These are phyloP conservation scores for Puccinia coronata DNA, from an alignment of 1,284 basidiomycete species.

Conservation along the genomic window DNA sequence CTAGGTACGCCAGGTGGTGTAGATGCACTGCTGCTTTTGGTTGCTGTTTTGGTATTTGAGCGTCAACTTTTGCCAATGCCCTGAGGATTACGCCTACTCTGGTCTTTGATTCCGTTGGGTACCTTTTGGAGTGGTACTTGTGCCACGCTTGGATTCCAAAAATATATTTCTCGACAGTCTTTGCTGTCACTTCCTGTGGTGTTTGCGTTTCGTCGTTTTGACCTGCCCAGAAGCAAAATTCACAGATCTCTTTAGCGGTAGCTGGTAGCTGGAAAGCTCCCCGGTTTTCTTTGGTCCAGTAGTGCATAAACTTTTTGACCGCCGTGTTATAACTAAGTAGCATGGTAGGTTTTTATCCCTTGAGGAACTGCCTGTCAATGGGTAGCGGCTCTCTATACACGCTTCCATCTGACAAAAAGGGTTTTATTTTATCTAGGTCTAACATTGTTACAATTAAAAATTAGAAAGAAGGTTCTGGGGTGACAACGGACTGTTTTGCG, in stretches of 20 bases:
- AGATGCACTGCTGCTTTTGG: background rate
- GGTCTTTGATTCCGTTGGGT: background rate
- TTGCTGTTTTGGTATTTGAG: background rate
- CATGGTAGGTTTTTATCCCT: background rate
- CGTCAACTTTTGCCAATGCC: background rate
- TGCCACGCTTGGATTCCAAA: background rate
- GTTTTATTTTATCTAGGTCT: background rate
- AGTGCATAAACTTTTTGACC: background rate
- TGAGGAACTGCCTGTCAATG: background rate
- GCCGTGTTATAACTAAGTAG: slow-evolving; percentile 2
- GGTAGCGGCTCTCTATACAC: background rate
- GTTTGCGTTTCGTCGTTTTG: background rate
- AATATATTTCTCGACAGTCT: background rate
- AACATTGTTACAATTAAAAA: too few relatives aligned
- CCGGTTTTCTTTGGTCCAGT: background rate
- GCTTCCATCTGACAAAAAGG: background rate
- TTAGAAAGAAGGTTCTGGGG: too few relatives aligned
- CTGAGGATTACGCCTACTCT: background rate
- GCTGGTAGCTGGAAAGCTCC: background rate
- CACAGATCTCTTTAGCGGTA: background rate
- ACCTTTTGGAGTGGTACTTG: background rate
- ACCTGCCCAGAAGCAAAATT: background rate
- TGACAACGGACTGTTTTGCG: too few relatives aligned
- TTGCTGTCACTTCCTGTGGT: background rate
- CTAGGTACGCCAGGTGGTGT: background rate